Percentiles rank a stretch among this genome's conserved stretches.
Conservation (phyloP, 2,329 filamentous ascomycete species). For the Phaeosphaeriaceae sp. region DNA sequence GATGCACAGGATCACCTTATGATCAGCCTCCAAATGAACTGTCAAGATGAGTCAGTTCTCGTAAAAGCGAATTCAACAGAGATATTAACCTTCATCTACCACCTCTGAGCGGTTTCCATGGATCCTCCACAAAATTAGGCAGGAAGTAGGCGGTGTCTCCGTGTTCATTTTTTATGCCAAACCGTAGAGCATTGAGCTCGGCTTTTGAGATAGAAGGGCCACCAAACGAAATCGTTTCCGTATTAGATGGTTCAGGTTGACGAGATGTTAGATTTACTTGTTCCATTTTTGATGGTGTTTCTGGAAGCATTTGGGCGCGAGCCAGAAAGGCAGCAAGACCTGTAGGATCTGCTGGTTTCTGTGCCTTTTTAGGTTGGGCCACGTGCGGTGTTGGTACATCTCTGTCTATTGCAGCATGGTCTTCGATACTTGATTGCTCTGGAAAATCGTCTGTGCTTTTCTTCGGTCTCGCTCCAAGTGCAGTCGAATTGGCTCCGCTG, state of each 20-base stretch:
- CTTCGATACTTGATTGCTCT: slow-evolving; percentile 1
- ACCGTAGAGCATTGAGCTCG: slow-evolving; percentile 46
- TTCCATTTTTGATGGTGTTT: slow-evolving; percentile 18
- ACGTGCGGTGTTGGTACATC: slow-evolving; percentile 2
- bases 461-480: slow-evolving; percentile 48
- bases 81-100: background rate
- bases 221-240: slow-evolving; percentile 37
- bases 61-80: too few relatives aligned
- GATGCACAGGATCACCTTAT: too few relatives aligned
- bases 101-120: slow-evolving; percentile 60
- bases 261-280: background rate
- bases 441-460: slow-evolving; percentile 3
- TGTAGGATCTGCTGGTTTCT: slow-evolving; percentile 20
- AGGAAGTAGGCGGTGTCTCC: slow-evolving; percentile 76
- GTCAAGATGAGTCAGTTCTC: too few relatives aligned
- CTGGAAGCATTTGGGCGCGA: slow-evolving; percentile 34
- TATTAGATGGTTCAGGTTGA: slow-evolving; percentile 7
- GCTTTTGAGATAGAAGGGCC: slow-evolving; percentile 31
- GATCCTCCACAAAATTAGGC: slow-evolving; percentile 72
- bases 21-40: too few relatives aligned
- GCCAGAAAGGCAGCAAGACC: slow-evolving; percentile 43
- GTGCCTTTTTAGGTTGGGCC: slow-evolving; percentile 13
- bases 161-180: slow-evolving; percentile 52
- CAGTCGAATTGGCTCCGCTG: slow-evolving; percentile 43
- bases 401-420: background rate